Evolutionary conservation across 768 basidiomycete species (phyloP), one percentile per base, ranked within the genome.

Genomic region (Chalciporus chontae): DNA sequence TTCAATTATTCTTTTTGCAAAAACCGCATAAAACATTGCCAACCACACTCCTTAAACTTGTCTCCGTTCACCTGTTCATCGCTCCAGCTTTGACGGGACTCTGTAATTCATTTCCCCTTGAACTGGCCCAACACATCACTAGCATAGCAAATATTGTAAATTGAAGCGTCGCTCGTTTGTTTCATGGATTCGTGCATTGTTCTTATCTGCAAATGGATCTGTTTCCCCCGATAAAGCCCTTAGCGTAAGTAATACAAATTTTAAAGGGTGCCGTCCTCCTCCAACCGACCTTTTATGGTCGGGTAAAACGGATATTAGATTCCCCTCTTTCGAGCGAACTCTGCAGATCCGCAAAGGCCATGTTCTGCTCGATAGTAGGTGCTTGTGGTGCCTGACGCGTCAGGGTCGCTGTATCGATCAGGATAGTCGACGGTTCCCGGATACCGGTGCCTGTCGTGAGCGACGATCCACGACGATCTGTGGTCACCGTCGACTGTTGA

Each of bases 361-460:
- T 86, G 57, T 85, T 88, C 68, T 91, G 88, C 64, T 89, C 88
- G 40, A 90, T 71, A 10, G 88, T 89, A 4, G 88, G 83, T 24
- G 79, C 77, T 50, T 76, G 80, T 26, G 73, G 67, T 45, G 69
- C 67, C 46, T 74, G 74, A 9, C 75, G 75, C 4, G 72, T 44
- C 15, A 69, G 62, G 3, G 70, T 68, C 2, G 73, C 60, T 8
- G 73, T 61, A 21, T 71, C 69, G 50, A 70, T 66, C 43, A 72
- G 66, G 21, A 70, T 70, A 13, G 69, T 71, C 18, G 73, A 72
- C 5, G 67, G 59, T 21, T 68, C 67, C 15, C 59, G 34, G 55
- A 32, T 72, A 58, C 64, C 52, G 6, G 53, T 51, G 13, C 53
- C 56, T 54, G 59, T 55, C 61, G 51, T 66, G 61, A 49, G 57